phyloP scores from a whole-genome alignment of 441 rosid genomes.

The Erysimum cheiri region DNA sequence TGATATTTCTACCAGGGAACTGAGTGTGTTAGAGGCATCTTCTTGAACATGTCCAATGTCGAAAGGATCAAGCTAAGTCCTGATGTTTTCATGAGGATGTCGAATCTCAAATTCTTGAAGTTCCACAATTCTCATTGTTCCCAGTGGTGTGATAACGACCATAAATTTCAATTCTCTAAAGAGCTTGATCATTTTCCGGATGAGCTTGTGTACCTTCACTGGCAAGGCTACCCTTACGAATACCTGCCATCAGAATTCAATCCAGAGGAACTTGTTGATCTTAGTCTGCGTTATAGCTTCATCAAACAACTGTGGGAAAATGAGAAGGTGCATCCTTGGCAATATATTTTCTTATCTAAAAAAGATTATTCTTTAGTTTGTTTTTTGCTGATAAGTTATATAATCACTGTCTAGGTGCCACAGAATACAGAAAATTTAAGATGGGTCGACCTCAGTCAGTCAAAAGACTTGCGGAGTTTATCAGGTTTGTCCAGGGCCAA shows the following conservation, averaged over 20 bases:
- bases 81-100: slow-evolving; percentile 34
- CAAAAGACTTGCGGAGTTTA: slow-evolving; percentile 31
- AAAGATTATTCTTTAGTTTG: not conserved
- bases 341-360: not conserved
- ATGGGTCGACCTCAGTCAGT: slow-evolving; percentile 39
- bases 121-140: slow-evolving; percentile 40
- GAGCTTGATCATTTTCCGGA: slow-evolving; percentile 37
- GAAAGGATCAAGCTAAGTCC: slow-evolving; percentile 29
- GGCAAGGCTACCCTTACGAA: slow-evolving; percentile 42
- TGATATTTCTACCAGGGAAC: slow-evolving; percentile 26
- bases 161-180: slow-evolving; percentile 15
- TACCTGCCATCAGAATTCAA: slow-evolving; percentile 32
- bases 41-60: slow-evolving; percentile 35
- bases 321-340: slow-evolving; percentile 28
- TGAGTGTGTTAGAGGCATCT: slow-evolving; percentile 34
- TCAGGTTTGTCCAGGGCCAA: slow-evolving; percentile 22
- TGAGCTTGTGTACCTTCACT: slow-evolving; percentile 41
- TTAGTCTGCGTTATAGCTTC: slow-evolving; percentile 37
- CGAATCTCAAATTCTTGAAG: slow-evolving; percentile 38
- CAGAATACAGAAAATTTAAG: slow-evolving; percentile 30
- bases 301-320: slow-evolving; percentile 35
- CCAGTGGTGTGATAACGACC: slow-evolving; percentile 37
- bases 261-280: slow-evolving; percentile 42
- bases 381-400: not conserved
- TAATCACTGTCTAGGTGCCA: not conserved